A percentile compares a stretch with the other conserved stretches of the same genome.
These are phyloP conservation scores for Nepenthes gracilis DNA, from an alignment of 148 eudicot species.

Conservation along the genomic window DNA sequence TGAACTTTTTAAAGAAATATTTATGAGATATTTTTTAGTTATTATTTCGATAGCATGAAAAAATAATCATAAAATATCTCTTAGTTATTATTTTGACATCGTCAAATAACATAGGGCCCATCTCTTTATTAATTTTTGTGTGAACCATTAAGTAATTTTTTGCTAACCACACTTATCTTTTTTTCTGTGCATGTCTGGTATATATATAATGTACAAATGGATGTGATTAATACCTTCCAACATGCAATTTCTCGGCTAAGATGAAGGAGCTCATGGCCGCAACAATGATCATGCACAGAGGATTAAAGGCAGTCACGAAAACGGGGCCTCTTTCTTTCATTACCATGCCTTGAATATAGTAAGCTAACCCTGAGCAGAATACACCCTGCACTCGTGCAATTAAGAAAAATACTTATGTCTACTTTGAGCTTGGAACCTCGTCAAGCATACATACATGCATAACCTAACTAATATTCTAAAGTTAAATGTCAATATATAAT, in stretches of 20 bases:
- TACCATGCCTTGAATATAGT: slow-evolving; percentile 78
- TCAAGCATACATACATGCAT: too few species aligned
- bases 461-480: too few species aligned
- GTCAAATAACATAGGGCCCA: too few species aligned
- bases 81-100: too few species aligned
- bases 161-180: background rate
- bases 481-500: too few species aligned
- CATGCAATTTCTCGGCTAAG: slow-evolving; percentile 58
- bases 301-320: slow-evolving; percentile 86
- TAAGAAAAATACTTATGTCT: background rate
- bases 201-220: background rate
- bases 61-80: too few species aligned
- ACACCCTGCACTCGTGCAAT: slow-evolving; percentile 40
- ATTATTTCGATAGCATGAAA: too few species aligned
- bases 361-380: slow-evolving; percentile 72
- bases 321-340: slow-evolving; percentile 92
- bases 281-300: slow-evolving; percentile 78
- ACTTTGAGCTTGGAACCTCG: background rate
- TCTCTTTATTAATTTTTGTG: too few species aligned
- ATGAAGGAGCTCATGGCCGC: slow-evolving; percentile 65
- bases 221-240: slow-evolving; percentile 61
- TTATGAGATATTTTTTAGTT: too few species aligned
- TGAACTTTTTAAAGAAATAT: too few species aligned
- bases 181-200: background rate
- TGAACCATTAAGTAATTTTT: background rate